These are phyloP conservation scores for Alternaria sp. DNA, from an alignment of 2,329 filamentous ascomycete genomes.

Conservation along the genomic window DNA sequence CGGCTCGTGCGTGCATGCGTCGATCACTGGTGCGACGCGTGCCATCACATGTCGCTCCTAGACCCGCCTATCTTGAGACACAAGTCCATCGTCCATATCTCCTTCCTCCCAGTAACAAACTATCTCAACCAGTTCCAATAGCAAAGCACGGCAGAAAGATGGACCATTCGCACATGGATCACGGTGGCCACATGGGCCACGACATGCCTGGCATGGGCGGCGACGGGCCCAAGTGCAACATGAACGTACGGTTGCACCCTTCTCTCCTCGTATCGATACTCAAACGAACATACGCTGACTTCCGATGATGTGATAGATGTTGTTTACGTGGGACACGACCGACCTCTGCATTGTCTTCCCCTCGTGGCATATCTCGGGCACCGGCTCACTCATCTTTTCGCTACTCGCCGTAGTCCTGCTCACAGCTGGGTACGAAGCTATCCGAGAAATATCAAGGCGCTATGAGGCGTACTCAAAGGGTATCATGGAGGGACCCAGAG, in stretches of 20 bases:
- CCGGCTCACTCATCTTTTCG: constrained; percentile 78
- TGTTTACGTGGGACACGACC: constrained; percentile 94
- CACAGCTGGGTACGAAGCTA: constrained; percentile 89
- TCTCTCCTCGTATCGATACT: constrained; percentile 3
- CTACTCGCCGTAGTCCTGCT: constrained; percentile 83
- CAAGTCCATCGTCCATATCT: constrained; percentile 1
- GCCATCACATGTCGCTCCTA: constrained; percentile 1
- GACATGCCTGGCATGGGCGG: constrained; percentile 59
- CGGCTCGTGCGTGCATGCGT: constrained; percentile 28
- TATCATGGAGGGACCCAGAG: constrained; percentile 38
- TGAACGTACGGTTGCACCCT: constrained; percentile 74
- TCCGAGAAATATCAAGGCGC: constrained; percentile 77
- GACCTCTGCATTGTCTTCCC: constrained; percentile 97
- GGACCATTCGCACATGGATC: constrained; percentile 53
- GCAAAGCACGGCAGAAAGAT: constrained; percentile 32
- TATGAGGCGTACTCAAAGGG: constrained; percentile 68
- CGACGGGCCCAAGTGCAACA: constrained; percentile 74
- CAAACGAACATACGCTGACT: not conserved
- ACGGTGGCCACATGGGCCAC: constrained; percentile 62
- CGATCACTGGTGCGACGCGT: constrained; percentile 33
- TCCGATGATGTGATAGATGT: constrained; percentile 71
- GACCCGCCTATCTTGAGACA: constrained; percentile 13
- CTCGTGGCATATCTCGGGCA: constrained; percentile 84
- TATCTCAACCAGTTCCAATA: not conserved
- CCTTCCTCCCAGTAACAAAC: not conserved